Conservation (phyloP, 805 yeast species). For the Diddensiella santjacobensis region DNA sequence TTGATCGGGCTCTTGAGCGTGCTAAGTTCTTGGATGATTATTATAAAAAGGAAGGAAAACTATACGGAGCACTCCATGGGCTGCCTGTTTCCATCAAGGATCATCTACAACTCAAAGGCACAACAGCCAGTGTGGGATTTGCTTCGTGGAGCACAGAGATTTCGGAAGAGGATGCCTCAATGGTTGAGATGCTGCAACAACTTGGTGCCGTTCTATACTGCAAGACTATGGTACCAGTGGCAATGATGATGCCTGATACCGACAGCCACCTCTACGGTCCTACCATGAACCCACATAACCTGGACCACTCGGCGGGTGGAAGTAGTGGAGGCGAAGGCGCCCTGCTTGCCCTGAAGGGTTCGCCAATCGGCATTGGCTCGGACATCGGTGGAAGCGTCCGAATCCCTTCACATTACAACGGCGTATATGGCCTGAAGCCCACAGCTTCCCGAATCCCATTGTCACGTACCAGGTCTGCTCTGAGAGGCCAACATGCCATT, state of each 20-base stretch:
- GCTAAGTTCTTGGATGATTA: conserved; percentile 55
- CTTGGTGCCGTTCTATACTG: conserved; percentile 62
- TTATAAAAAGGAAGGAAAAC: conserved; percentile 42
- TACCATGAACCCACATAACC: conserved; percentile 45
- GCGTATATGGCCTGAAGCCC: conserved; percentile 44
- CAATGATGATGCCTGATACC: conserved; percentile 54
- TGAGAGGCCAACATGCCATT: conserved; percentile 26
- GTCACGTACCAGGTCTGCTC: conserved; percentile 32
- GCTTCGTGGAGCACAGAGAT: conserved; percentile 37
- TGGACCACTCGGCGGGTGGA: conserved; percentile 47
- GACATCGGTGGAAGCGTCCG: conserved; percentile 54
- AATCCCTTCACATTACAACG: conserved; percentile 44
- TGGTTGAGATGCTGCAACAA: conserved; percentile 43
- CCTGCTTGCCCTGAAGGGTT: conserved; percentile 42
- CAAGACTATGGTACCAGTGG: conserved; percentile 56
- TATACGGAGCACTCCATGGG: conserved; percentile 63
- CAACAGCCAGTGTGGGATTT: conserved; percentile 47
- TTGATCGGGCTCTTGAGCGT: conserved; percentile 51
- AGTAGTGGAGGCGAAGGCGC: conserved; percentile 56
- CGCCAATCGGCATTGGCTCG: conserved; percentile 48
- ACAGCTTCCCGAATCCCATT: conserved; percentile 41
- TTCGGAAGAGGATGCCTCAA: conserved; percentile 30
- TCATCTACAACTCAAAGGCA: conserved; percentile 45
- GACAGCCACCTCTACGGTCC: conserved; percentile 44
- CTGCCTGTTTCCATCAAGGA: conserved; percentile 61